A percentile compares a stretch with the other conserved stretches of the same genome.
Conservation (phyloP, 2,329 filamentous ascomycete species). For the Phaeosphaeria sp. region DNA sequence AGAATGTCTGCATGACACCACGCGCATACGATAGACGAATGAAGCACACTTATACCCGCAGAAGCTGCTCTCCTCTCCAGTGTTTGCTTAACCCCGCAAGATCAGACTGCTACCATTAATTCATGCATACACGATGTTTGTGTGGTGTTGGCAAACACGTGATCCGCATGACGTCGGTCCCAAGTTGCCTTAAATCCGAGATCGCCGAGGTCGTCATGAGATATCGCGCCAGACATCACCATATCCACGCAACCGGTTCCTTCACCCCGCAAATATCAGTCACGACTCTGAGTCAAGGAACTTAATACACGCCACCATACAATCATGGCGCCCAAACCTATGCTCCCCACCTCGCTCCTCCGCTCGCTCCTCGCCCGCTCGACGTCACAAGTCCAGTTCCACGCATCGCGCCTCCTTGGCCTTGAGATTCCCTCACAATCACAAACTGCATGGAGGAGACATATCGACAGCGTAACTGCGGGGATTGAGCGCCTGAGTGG, state of each 20-base stretch:
- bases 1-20: conserved; percentile 7
- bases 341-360: conserved; percentile 10
- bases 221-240: conserved; percentile 7
- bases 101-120: no score
- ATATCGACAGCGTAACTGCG: neutral
- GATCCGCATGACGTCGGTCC: conserved; percentile 31
- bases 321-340: conserved; percentile 28
- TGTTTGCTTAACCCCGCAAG: no score
- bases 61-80: neutral
- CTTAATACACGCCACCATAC: neutral
- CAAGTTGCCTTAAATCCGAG: conserved; percentile 27
- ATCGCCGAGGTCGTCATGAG: neutral
- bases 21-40: conserved; percentile 15
- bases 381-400: conserved; percentile 14
- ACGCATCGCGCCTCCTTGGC: conserved; percentile 11
- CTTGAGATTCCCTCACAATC: conserved; percentile 5
- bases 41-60: conserved; percentile 12
- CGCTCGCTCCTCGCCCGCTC: conserved; percentile 13
- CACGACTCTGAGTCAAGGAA: no score
- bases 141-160: neutral
- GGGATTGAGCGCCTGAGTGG: neutral
- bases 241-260: conserved; percentile 8
- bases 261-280: neutral
- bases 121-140: no score
- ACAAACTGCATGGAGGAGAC: neutral